A percentile compares a stretch with the other conserved stretches of the same genome.
These are phyloP conservation scores for Pleurotus ostreatus DNA, from an alignment of 768 basidiomycete genomes.

Conservation along the genomic window DNA sequence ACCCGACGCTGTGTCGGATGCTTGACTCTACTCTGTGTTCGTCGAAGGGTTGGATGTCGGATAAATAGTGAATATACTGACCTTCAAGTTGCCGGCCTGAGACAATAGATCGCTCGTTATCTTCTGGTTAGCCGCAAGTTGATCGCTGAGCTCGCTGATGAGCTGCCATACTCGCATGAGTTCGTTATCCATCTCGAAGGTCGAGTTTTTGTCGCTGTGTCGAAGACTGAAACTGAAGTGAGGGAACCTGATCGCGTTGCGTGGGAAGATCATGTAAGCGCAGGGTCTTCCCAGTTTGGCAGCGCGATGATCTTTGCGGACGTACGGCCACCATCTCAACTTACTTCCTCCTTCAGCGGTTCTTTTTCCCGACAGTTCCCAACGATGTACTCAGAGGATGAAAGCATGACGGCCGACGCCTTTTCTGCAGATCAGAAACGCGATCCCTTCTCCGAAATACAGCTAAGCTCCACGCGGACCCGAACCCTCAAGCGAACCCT, in stretches of 20 bases:
- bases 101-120: slow-evolving; percentile 63
- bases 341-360: neutral
- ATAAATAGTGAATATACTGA: slow-evolving; percentile 24
- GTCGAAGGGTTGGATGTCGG: slow-evolving; percentile 11
- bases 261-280: neutral
- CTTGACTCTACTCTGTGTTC: slow-evolving; percentile 55
- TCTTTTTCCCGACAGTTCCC: neutral
- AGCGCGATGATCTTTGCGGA: neutral
- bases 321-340: neutral
- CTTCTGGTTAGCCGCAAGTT: slow-evolving; percentile 79
- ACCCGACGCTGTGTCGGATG: slow-evolving; percentile 64
- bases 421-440: neutral
- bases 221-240: too few species aligned
- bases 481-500: slow-evolving; percentile 5
- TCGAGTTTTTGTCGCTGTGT: too few species aligned
- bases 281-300: neutral
- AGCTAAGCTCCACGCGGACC: slow-evolving; percentile 2
- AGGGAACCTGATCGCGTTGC: neutral
- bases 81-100: slow-evolving; percentile 74
- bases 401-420: neutral
- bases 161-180: slow-evolving; percentile 75
- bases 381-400: neutral
- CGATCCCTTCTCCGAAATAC: slow-evolving; percentile 8
- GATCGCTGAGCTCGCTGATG: slow-evolving; percentile 77
- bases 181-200: slow-evolving; percentile 55